A percentile compares a stretch with the other conserved stretches of the same genome.
These are phyloP conservation scores for Eucalyptus pauciflora DNA, from an alignment of 345 rosid species.

Conservation along the genomic window DNA sequence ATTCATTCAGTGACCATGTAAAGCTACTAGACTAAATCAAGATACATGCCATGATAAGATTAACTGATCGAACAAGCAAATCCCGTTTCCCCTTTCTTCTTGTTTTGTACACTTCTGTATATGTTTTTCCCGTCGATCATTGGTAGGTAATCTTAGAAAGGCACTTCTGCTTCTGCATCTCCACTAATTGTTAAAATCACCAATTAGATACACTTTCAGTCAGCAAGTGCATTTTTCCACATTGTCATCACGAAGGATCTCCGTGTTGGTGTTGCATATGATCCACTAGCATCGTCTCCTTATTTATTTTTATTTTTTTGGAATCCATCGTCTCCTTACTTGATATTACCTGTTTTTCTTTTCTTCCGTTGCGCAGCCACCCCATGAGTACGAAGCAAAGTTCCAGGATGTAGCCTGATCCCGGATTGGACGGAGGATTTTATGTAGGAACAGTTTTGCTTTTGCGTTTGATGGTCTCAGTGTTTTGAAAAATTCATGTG, in stretches of 20 bases:
- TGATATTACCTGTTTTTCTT: neutral
- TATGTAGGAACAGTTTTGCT: neutral
- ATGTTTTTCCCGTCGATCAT: neutral
- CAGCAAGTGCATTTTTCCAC: neutral
- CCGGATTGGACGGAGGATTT: neutral
- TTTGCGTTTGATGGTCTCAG: neutral
- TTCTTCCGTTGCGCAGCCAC: constrained; percentile 24
- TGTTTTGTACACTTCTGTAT: neutral
- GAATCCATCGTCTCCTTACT: no score
- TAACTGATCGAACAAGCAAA: neutral
- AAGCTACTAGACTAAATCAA: neutral
- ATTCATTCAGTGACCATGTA: neutral
- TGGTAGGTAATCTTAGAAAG: neutral
- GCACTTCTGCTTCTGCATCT: neutral
- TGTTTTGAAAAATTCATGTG: neutral
- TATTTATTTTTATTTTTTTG: neutral
- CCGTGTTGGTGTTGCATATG: neutral
- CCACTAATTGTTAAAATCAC: neutral
- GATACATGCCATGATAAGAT: neutral
- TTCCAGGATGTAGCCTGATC: constrained; percentile 20
- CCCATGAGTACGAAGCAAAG: constrained; percentile 55
- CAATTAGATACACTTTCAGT: neutral
- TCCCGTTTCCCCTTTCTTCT: neutral
- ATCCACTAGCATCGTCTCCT: neutral
- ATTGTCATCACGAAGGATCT: neutral